Evolutionary conservation across 2,329 filamentous ascomycete genomes (phyloP).

Genomic region (Ophiostoma fasciatum): DNA sequence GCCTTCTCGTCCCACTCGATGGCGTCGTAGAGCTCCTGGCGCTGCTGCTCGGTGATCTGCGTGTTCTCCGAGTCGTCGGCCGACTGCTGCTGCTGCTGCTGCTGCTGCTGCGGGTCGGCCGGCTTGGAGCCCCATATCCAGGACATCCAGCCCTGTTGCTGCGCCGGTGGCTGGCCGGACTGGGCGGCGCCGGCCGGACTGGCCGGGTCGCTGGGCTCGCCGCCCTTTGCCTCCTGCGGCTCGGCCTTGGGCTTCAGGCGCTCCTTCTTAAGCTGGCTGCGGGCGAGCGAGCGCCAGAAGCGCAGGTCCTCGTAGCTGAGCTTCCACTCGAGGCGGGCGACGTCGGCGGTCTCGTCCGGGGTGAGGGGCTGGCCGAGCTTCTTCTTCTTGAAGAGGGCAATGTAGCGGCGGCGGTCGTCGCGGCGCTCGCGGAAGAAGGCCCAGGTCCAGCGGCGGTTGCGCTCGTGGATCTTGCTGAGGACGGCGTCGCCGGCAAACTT

Average conservation of each 20-base stretch:
- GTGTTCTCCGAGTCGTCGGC: conserved; percentile 57
- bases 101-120: too few species aligned
- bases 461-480: conserved; percentile 85
- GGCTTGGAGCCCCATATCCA: conserved; percentile 85
- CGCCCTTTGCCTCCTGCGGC: conserved; percentile 12
- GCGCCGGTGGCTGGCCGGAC: conserved; percentile 21
- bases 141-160: conserved; percentile 74
- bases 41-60: conserved; percentile 86
- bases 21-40: conserved; percentile 89
- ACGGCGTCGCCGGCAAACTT: conserved; percentile 82
- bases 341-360: conserved; percentile 53
- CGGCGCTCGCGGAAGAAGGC: conserved; percentile 84
- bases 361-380: conserved; percentile 60
- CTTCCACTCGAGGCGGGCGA: conserved; percentile 71
- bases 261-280: conserved; percentile 90
- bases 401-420: conserved; percentile 79
- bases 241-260: conserved; percentile 68
- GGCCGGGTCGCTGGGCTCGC: too few species aligned
- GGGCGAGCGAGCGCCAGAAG: conserved; percentile 89
- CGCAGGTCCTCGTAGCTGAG: conserved; percentile 87
- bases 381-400: conserved; percentile 90
- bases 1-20: conserved; percentile 99
- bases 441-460: conserved; percentile 90
- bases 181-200: not conserved
- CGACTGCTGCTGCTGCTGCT: too few species aligned